phyloP scores from a whole-genome alignment of 176 grass and related monocot genomes.

The Dendrocalamus sinicus region DNA sequence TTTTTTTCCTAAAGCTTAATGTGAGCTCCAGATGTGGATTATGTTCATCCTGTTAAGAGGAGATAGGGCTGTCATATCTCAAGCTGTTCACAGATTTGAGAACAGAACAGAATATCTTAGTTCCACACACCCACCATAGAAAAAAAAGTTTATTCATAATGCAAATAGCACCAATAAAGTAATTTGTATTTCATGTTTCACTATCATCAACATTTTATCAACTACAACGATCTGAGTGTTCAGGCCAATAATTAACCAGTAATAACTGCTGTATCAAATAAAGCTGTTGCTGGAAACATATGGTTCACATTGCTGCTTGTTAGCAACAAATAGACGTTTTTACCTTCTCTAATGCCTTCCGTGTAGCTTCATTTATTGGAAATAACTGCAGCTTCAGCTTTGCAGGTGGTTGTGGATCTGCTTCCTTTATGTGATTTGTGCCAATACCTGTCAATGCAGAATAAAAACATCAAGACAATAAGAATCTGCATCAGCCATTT shows the following conservation, averaged over 20 bases:
- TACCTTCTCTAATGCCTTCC: slow-evolving; percentile 94
- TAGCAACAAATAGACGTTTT: slow-evolving; percentile 32
- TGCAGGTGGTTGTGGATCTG: slow-evolving; percentile 57
- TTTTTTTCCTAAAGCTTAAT: slow-evolving; percentile 91
- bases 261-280: slow-evolving; percentile 19
- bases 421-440: slow-evolving; percentile 60
- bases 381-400: slow-evolving; percentile 96
- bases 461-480: slow-evolving; percentile 36
- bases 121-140: slow-evolving; percentile 13
- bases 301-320: slow-evolving; percentile 24
- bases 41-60: slow-evolving; percentile 77
- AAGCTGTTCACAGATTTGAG: slow-evolving; percentile 34
- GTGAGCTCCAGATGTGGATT: slow-evolving; percentile 98
- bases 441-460: slow-evolving; percentile 55
- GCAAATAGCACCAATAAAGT: background rate
- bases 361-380: slow-evolving; percentile 94
- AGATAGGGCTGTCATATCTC: slow-evolving; percentile 33
- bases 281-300: slow-evolving; percentile 10
- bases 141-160: slow-evolving; percentile 22
- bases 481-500: background rate
- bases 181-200: slow-evolving; percentile 6
- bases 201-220: slow-evolving; percentile 30
- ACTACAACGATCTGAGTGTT: slow-evolving; percentile 28
- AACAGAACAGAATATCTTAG: slow-evolving; percentile 40
- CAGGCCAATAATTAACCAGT: background rate